Evolutionary conservation across 1,284 basidiomycete genomes (phyloP), one percentile per base, ranked within the genome.

Genomic region (Apiotrichum sp.): DNA sequence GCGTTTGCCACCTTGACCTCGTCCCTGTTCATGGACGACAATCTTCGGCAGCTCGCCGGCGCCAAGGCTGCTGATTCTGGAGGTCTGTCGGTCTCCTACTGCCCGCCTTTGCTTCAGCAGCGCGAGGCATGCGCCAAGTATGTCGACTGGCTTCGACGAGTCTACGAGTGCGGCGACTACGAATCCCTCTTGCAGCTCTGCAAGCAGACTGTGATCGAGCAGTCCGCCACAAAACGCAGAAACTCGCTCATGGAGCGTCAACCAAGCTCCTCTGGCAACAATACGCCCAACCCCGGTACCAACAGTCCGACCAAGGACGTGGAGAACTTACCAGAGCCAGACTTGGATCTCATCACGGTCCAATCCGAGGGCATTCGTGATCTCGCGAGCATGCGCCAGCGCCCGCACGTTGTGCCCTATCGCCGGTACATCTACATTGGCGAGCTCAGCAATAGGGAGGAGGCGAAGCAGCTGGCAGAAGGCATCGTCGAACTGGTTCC

Each of bases 351-450:
- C 16, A 40, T 47, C n/a, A 55, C 61, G 32, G 55, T 68, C 22
- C 65, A 70, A 47, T 29, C 33, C 34, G 51, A 42, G 0, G 66
- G 65, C 29, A 22, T 69, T 13, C 48, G 52, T n/a, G 71, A 71
- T 55, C 42, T 71, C 22, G 49, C 44, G 9, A 55, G 32, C 4
- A 69, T 73, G 65, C 55, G 63, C 29, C 47, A 48, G 9, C 51
- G 63, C 41, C 66, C 67, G 6, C 63, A 72, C 52, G 13, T 66
- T 1, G 44, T 66, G 8, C 64, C 65, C 11, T 71, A 70, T 52
- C 57, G 66, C 35, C 58, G 68, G 11, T 71, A 61, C 41, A 43
- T 73, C 2, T 68, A 66, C 55, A 58, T 73, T 9, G 69, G 66
- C 4, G 55, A 59, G 34, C 43, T 64, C 16, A 49, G 47, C 51